phyloP scores from a whole-genome alignment of 2,329 filamentous ascomycete species.

The Ramichloridium luteum region DNA sequence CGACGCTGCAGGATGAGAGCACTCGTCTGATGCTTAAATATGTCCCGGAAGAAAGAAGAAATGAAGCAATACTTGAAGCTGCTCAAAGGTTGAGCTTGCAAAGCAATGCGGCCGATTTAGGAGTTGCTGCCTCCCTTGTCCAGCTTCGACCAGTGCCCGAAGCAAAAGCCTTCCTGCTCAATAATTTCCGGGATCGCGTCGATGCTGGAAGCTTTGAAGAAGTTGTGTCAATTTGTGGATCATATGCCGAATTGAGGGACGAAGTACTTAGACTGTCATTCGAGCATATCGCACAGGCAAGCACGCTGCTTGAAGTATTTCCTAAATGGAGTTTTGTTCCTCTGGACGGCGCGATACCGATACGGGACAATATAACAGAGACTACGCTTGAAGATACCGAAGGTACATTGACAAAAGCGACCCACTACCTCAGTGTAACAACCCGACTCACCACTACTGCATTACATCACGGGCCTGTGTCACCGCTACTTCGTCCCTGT shows the following conservation, averaged over 20 bases:
- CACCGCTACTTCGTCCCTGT: slow-evolving; percentile 5
- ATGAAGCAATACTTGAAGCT: slow-evolving; percentile 6
- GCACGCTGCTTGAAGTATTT: neutral
- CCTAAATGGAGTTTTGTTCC: slow-evolving; percentile 2
- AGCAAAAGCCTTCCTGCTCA: slow-evolving; percentile 6
- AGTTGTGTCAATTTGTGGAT: slow-evolving; percentile 11
- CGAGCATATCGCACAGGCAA: neutral
- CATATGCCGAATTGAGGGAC: slow-evolving; percentile 9
- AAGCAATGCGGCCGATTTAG: slow-evolving; percentile 11
- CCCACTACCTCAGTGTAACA: neutral
- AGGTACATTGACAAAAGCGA: neutral
- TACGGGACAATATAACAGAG: neutral
- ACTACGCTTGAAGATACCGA: neutral
- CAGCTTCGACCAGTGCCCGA: slow-evolving; percentile 7
- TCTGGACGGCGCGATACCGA: neutral
- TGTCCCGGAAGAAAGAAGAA: slow-evolving; percentile 5
- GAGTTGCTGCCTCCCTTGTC: slow-evolving; percentile 12
- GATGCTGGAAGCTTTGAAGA: slow-evolving; percentile 9
- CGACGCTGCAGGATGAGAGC: neutral
- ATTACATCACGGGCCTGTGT: neutral
- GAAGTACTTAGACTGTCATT: slow-evolving; percentile 9
- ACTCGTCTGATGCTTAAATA: slow-evolving; percentile 4
- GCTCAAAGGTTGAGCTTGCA: slow-evolving; percentile 7
- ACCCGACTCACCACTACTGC: slow-evolving; percentile 1
- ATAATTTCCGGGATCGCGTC: slow-evolving; percentile 9